Base-by-base conservation (phyloP, 2,329 filamentous ascomycete species). In the Calycina marina region DNA sequence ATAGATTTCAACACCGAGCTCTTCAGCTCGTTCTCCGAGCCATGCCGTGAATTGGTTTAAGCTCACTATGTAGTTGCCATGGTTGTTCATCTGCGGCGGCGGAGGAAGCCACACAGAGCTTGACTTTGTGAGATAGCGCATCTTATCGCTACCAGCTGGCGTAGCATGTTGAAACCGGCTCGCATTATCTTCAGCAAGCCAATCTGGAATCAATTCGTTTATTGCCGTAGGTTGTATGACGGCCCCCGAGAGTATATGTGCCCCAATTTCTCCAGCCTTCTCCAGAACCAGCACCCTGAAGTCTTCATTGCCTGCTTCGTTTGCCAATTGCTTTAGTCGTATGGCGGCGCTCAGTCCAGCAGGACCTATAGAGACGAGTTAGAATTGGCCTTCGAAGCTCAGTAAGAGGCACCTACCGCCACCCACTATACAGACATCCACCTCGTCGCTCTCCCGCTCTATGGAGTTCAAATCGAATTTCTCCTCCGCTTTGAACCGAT, bases 1-100 rank as follows among this genome's bases (percentile, higher is more conserved):
- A 49, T 96, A 98, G 9, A 98, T 72, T 58, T 98, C 90, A 16
- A 98, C 90, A 18, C 90, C 90, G 17, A 92, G 53, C 59, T 96
- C 90, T 58, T 98, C 90, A n/a, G 90, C 90, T 29, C 88, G 73
- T 55, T 96, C 90, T 30, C 83, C 86, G 2, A 98, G 66, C 90
- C 90, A 98, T 58, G 88, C 92, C 36, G 81, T 80, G 51, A 98
- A 78, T 56, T 96, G 83, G 56, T 92, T 96, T 49, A 98, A 61
- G 51, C 83, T 93, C 50, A 98, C 75, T 45, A 98, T 98, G 57
- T 92, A 96, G 60, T 98, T 98, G 45, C 90, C 90, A 50, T 93
- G 72, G 55, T 98, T 98, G 63, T 86, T 74, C 90, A 98, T 98
- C 61, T 96, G 90, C 18, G 90, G 90, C 27, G 90, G 90, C 9